Base-by-base conservation (phyloP, 2,329 filamentous ascomycete genomes). In the Acephala macrosclerotiorum region DNA sequence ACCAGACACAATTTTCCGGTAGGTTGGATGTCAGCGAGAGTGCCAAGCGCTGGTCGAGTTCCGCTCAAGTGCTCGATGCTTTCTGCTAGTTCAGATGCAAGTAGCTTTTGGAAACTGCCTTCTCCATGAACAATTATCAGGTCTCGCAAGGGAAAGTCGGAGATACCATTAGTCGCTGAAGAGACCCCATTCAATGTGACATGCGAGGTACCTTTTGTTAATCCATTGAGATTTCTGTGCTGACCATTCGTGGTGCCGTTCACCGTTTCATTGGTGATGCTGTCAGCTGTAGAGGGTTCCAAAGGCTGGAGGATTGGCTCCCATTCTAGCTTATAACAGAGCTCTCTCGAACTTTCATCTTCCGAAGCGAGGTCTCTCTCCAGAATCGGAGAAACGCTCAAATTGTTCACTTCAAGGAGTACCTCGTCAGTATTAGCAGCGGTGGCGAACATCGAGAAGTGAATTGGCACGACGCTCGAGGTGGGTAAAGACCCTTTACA, bases 321-420 rank as follows among this genome's bases (percentile, higher is more conserved):
- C 81, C 81, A 83, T 26, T 82, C 77, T 3, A 83, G 56, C 72
- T 81, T 83, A 71, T 80, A 84, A 72, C 82, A 84, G 1, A 84
- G 76, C 70, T 83, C 79, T n/a, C 80, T 75, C n/a, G 78, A 67
- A 14, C 29, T 68, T 18, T 77, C 75, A 8, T 62, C 60, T 18
- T 78, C 75, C 1, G 71, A 66, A 40, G 70, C 70, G 1, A 70
- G 66, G 3, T 76, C 75, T 9, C 74, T 75, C 35, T 81, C 80
- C 40, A 81, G 68, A 49, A 83, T 79, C 1, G 81, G 81, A 0
- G 80, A 75, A 18, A 83, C 74, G 0, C 75, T 65, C 3, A 83
- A 68, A 22, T 80, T 75, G 14, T 79, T 79, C n/a, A 75, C 29
- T 22, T 73, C 76, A 20, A 81, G 76, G 0, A 82, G 64, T 4